Evolutionary conservation across 306 rosid genomes (phyloP).

Genomic region (Mucuna pruriens): DNA sequence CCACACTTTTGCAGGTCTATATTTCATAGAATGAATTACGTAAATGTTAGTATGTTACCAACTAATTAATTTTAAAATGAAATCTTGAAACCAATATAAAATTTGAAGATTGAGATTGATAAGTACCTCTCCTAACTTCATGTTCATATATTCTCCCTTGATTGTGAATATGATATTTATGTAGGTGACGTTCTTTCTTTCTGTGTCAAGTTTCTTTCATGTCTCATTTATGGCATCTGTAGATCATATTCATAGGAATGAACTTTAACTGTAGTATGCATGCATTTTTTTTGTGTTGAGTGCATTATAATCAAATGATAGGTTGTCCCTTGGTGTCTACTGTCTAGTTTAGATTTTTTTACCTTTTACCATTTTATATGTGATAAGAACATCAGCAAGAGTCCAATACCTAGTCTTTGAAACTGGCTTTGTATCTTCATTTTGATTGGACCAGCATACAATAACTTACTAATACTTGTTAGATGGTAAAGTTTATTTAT

Average conservation of each 20-base stretch:
- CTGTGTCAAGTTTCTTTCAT: slow-evolving; percentile 5
- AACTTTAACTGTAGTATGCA: background rate
- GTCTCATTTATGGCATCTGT: slow-evolving; percentile 17
- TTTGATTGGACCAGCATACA: background rate
- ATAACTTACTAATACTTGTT: background rate
- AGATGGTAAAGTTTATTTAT: slow-evolving; percentile 15
- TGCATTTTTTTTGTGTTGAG: slow-evolving; percentile 5
- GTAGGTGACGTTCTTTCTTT: background rate
- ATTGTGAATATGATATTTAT: background rate
- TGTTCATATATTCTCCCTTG: background rate
- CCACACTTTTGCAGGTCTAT: background rate
- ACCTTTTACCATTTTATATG: background rate
- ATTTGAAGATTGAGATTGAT: background rate
- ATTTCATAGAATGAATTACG: background rate
- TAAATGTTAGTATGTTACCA: background rate
- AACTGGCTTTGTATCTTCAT: slow-evolving; percentile 7
- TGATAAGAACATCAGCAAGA: background rate
- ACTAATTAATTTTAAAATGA: background rate
- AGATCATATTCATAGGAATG: background rate
- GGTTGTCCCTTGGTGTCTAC: background rate
- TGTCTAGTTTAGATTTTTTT: background rate
- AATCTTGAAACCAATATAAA: background rate
- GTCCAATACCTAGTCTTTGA: background rate
- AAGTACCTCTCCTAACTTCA: background rate
- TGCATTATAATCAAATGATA: background rate